Conservation (phyloP, 176 grass and related monocot species). For the Phyllostachys edulis region DNA sequence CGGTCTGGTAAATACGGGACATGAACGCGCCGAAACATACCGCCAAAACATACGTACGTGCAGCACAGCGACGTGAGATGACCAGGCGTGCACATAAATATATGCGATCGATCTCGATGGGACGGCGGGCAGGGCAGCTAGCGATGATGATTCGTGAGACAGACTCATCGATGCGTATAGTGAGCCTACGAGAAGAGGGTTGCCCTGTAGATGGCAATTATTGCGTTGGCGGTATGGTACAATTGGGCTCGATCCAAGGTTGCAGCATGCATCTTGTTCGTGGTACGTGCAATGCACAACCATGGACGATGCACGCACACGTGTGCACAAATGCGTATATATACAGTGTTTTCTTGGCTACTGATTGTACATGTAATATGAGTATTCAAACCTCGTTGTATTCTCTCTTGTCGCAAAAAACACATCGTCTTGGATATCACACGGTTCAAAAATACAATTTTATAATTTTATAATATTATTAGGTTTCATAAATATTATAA, state of each 20-base stretch:
- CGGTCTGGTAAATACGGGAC: too few species aligned
- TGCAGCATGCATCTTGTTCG: neutral
- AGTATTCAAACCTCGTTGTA: too few species aligned
- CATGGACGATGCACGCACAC: neutral
- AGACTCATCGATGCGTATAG: slow-evolving; percentile 1
- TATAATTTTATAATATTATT: too few species aligned
- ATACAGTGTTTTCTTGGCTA: too few species aligned
- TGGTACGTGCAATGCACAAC: neutral
- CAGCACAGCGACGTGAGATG: neutral
- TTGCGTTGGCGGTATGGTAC: neutral
- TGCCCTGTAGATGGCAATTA: neutral
- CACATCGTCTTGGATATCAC: too few species aligned
- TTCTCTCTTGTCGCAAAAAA: too few species aligned
- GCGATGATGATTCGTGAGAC: neutral
- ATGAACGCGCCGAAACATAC: too few species aligned
- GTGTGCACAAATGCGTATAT: neutral
- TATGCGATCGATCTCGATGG: slow-evolving; percentile 7
- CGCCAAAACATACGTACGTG: too few species aligned
- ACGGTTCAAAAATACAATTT: too few species aligned
- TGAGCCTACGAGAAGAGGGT: neutral
- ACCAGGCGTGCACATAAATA: neutral
- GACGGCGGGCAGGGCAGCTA: neutral
- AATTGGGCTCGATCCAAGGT: neutral
- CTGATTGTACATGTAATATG: too few species aligned
- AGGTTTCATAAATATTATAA: too few species aligned